Evolutionary conservation across 306 rosid genomes (phyloP).

Genomic region (Prunus mongolica): DNA sequence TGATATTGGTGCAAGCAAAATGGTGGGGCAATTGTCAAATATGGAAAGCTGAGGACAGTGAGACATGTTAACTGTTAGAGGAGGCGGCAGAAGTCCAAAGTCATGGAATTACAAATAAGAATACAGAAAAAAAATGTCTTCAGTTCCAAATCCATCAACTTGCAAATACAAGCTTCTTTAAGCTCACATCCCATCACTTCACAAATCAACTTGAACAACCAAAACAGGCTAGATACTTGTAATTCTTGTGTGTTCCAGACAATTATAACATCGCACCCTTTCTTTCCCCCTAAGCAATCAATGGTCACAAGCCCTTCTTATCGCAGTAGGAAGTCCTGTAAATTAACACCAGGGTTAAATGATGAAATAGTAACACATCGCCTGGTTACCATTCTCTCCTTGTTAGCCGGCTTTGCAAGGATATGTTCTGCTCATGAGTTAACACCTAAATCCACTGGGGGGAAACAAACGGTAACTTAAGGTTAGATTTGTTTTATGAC

Average conservation of each 20-base stretch:
- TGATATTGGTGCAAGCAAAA: background rate
- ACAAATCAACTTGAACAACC: background rate
- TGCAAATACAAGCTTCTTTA: conserved; percentile 1
- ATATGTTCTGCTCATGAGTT: background rate
- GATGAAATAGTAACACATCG: too few relatives aligned
- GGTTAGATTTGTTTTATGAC: background rate
- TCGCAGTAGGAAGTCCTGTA: too few relatives aligned
- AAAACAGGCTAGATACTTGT: background rate
- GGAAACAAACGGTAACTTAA: background rate
- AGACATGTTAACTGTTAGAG: background rate
- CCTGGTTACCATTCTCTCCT: background rate
- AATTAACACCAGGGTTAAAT: too few relatives aligned
- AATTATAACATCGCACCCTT: too few relatives aligned
- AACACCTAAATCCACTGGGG: background rate
- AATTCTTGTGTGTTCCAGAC: background rate
- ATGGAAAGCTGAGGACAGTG: background rate
- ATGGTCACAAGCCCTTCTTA: too few relatives aligned
- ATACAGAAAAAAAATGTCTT: background rate
- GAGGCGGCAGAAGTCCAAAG: background rate
- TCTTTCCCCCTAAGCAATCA: too few relatives aligned
- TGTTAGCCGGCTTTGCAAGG: background rate
- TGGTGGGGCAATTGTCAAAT: background rate
- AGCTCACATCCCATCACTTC: background rate
- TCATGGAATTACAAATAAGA: background rate
- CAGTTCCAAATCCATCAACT: background rate